Percentiles rank a stretch among this genome's conserved stretches.
Conservation (phyloP, 176 grass and related monocot genomes). For the Rhynchospora pubera region DNA sequence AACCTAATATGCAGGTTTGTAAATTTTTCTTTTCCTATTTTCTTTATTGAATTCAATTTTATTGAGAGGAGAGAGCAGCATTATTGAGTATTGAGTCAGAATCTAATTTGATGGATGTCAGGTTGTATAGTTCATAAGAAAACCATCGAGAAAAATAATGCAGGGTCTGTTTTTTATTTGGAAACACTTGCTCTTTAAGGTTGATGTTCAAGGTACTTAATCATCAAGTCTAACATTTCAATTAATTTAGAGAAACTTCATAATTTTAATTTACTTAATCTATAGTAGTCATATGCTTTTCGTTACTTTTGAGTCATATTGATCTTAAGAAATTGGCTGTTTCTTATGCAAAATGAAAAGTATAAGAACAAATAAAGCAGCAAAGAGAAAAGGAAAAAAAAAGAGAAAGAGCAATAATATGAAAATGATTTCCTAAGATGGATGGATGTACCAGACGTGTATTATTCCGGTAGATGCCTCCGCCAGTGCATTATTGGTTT, state of each 20-base stretch:
- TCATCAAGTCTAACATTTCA: background rate
- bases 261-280: background rate
- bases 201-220: background rate
- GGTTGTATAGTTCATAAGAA: background rate
- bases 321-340: background rate
- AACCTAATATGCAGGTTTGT: conserved; percentile 54
- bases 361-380: background rate
- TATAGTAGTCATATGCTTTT: background rate
- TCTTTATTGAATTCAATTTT: background rate
- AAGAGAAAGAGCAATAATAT: background rate
- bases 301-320: background rate
- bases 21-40: conserved; percentile 30
- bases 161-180: background rate
- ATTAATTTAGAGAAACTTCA: background rate
- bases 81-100: background rate
- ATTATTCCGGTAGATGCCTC: background rate
- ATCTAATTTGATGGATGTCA: background rate
- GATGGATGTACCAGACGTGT: too few relatives aligned
- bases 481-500: background rate
- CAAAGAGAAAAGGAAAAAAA: background rate
- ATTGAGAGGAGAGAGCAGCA: background rate
- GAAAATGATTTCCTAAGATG: background rate
- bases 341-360: background rate
- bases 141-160: background rate
- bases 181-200: background rate